Evolutionary conservation across 495 filamentous ascomycete genomes (phyloP).

Genomic region (Hypoxylon fuscum): DNA sequence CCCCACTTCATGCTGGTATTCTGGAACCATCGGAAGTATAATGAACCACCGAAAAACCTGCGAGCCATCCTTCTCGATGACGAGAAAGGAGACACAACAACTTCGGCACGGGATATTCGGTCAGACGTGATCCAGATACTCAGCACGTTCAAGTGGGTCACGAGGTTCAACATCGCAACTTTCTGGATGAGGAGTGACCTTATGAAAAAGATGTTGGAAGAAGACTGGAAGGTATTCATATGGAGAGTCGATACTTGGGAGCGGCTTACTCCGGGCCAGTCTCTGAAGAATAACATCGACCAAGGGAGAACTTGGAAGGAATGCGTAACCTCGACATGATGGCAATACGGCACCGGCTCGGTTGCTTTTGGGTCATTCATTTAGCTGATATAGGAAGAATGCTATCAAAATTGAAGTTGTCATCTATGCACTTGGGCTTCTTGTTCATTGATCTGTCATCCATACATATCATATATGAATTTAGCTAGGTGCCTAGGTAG

Average conservation of each 20-base stretch:
- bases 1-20: conserved; percentile 45
- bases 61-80: conserved; percentile 26
- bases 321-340: conserved; percentile 16
- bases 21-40: conserved; percentile 35
- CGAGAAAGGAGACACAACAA: conserved; percentile 24
- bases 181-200: conserved; percentile 46
- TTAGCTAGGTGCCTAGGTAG: neutral
- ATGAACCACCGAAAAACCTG: neutral
- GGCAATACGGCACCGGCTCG: no score
- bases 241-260: conserved; percentile 22
- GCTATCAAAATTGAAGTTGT: no score
- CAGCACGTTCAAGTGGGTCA: conserved; percentile 39
- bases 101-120: conserved; percentile 14
- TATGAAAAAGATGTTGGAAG: conserved; percentile 33
- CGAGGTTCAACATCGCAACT: conserved; percentile 23
- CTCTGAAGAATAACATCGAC: neutral
- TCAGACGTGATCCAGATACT: conserved; percentile 37
- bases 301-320: conserved; percentile 14
- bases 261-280: neutral
- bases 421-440: no score
- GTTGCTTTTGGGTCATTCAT: no score
- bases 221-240: conserved; percentile 41
- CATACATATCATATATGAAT: no score
- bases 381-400: no score
- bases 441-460: no score